phyloP scores from a whole-genome alignment of 129 eudicot species.

The Glebionis coronaria region DNA sequence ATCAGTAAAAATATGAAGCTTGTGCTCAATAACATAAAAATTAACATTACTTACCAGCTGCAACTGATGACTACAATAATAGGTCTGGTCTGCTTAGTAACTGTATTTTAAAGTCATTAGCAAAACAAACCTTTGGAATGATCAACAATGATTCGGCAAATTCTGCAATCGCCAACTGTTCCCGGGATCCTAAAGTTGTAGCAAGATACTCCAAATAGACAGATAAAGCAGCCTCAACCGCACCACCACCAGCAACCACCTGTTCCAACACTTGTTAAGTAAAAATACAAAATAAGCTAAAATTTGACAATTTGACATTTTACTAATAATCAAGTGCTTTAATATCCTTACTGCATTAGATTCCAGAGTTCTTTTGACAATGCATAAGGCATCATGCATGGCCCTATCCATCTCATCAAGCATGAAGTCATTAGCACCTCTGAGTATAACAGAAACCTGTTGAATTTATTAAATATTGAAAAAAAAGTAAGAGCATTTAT shows the following conservation, averaged over 20 bases:
- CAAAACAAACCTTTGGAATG: slow-evolving; percentile 62
- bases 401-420: slow-evolving; percentile 99
- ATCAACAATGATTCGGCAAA: slow-evolving; percentile 85
- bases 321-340: too few relatives aligned
- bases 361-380: slow-evolving; percentile 93
- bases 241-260: slow-evolving; percentile 99
- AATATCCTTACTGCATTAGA: slow-evolving; percentile 60
- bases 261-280: slow-evolving; percentile 18
- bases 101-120: too few relatives aligned
- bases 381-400: slow-evolving; percentile 88
- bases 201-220: slow-evolving; percentile 93
- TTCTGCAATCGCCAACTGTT: slow-evolving; percentile 94
- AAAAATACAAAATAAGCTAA: too few relatives aligned
- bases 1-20: not conserved
- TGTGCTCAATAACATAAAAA: too few relatives aligned
- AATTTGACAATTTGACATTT: too few relatives aligned
- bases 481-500: not conserved
- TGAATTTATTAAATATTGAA: not conserved
- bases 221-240: slow-evolving; percentile 93
- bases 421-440: slow-evolving; percentile 98
- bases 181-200: slow-evolving; percentile 91
- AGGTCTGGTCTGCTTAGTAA: too few relatives aligned
- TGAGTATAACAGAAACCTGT: slow-evolving; percentile 79
- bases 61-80: too few relatives aligned
- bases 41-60: too few relatives aligned